Percentiles rank a stretch among this genome's conserved stretches.
These are phyloP conservation scores for Cudoniella acicularis DNA, from an alignment of 495 filamentous ascomycete genomes.

Conservation along the genomic window DNA sequence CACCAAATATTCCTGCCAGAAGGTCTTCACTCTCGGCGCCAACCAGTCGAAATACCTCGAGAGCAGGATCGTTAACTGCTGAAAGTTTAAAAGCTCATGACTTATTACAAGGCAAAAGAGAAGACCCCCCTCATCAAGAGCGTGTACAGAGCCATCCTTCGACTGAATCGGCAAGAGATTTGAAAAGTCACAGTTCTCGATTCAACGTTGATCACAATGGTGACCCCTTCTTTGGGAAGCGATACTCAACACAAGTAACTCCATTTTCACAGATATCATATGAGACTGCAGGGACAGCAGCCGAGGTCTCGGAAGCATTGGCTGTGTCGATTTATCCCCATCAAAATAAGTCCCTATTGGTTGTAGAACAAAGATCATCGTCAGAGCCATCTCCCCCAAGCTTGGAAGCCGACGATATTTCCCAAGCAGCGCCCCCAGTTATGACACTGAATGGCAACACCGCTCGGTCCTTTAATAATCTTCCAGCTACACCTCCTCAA, in stretches of 20 bases:
- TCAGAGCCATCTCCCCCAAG: conserved; percentile 27
- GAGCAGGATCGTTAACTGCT: conserved; percentile 57
- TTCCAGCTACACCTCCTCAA: conserved; percentile 43
- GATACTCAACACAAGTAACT: conserved; percentile 48
- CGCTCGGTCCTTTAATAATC: conserved; percentile 11
- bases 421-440: conserved; percentile 29
- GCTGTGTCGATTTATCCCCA: conserved; percentile 82
- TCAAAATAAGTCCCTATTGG: conserved; percentile 75
- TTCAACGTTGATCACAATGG: conserved; percentile 44
- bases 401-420: conserved; percentile 25
- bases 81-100: conserved; percentile 63
- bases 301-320: conserved; percentile 71
- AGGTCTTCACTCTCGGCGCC: conserved; percentile 69
- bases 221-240: conserved; percentile 52
- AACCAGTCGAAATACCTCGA: conserved; percentile 64
- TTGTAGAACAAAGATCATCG: conserved; percentile 64
- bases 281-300: conserved; percentile 45
- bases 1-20: conserved; percentile 56
- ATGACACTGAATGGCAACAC: conserved; percentile 34
- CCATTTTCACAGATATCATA: conserved; percentile 58
- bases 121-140: conserved; percentile 1
- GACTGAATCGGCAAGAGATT: conserved; percentile 15
- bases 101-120: conserved; percentile 26
- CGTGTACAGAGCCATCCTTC: conserved; percentile 3
- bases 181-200: not conserved